Base-by-base conservation (phyloP, 257 asterid species). In the Osmanthus fragrans region DNA sequence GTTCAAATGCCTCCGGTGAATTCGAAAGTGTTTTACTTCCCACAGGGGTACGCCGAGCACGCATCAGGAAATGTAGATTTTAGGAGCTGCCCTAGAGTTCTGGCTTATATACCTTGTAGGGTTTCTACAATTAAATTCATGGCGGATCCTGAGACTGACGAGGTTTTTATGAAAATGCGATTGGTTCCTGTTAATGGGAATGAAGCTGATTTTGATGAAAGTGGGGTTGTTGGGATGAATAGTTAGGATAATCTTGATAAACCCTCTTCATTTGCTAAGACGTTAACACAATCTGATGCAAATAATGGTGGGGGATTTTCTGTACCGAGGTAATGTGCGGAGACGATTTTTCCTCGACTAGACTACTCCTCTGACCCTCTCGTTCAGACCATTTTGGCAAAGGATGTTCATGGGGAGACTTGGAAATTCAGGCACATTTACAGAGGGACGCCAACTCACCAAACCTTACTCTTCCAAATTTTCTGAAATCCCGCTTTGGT, bases 81-180 rank as follows among this genome's bases (percentile, higher is more conserved):
- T 64, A 69, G 91, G 33, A 89, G 67, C 47, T 85, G 76, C 40
- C 89, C 87, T 0, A 76, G 87, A 71, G 78, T 88, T 78, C 94
- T 96, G 0, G 78, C 97, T 15, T 90, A 79, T 80, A 72, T 88
- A 29, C 88, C 89, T 6, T 91, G 97, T 76, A 77, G 80, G 66
- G 94, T 93, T 0, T 76, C 92, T 4, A 84, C 69, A 0, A 84
- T 91, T 75, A 89, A 86, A 69, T 91, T 87, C 91, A 85, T 89
- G 96, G 99, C 99, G 4, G 98, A 95, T 88, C 90, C 89, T 37
- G 96, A 90, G 10, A 89, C 93, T 0, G 99, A 95, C 63, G 98
- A 92, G 88, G 98, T 94, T 27, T 94, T 85, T 34, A 82, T 92
- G 0, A 94, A 89, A 70, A 84, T 92, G 66, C 79, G 80, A 47